Base-by-base conservation (phyloP, 1,284 basidiomycete species). In the Flammula alnicola region DNA sequence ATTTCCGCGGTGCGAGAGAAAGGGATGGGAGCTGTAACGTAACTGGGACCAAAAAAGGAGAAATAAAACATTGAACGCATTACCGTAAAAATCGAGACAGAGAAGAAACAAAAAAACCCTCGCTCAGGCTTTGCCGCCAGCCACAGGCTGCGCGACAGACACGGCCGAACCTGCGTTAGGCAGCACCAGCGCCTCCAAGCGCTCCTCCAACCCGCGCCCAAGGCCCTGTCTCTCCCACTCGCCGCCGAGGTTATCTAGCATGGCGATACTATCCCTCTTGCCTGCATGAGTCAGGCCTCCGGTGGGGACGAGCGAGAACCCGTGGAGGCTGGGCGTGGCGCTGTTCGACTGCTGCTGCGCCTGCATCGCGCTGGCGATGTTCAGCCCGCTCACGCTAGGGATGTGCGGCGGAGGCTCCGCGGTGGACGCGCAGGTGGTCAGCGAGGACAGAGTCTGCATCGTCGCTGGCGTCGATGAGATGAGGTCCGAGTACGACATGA, bases 151-250 rank as follows among this genome's bases (percentile, higher is more conserved):
- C n/a, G n/a, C n/a, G n/a, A n/a, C n/a, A 32, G 8, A 9, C 30
- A 32, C 30, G 3, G 30, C 27, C 16, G 14, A 11, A 16, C 47
- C 31, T 10, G 29, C 36, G 12, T 38, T 11, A 5, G 37, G 26
- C 26, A 36, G 14, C 33, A 44, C 37, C 14, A 49, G 33, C 37
- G 47, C 47, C 40, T 93, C 91, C 48, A 93, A 66, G 37, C 91
- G 72, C 71, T 93, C 91, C 67, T 91, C 91, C 35, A 93, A 66
- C 0, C 91, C 91, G 52, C 75, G 78, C 0, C 91, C 91, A 10
- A 93, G 67, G 0, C 91, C 91, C 60, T 92, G 87, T 5, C 90
- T 74, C 57, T 89, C 84, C 90, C 90, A 93, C 67, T 93, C 91
- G 0, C 88, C 89, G 23, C 86, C 85, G 3, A 77, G 67, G 54